phyloP scores from a whole-genome alignment of 768 basidiomycete species.

The Collybia mongolica region DNA sequence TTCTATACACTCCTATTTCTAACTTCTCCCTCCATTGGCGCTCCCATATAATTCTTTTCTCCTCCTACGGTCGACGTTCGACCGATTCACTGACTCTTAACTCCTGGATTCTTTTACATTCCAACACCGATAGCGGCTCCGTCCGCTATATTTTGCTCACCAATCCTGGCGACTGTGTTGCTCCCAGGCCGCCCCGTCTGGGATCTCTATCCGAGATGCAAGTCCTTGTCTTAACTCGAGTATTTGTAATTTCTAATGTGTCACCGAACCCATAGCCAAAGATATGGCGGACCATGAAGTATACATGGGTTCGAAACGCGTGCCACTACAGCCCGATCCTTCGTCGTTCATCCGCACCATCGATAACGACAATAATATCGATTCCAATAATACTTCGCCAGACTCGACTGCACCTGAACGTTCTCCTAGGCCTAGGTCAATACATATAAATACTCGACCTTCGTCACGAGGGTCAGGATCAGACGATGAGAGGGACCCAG shows the following conservation, averaged over 20 bases:
- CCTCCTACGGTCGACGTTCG: neutral
- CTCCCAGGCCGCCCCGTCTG: constrained; percentile 19
- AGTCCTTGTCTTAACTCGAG: constrained; percentile 7
- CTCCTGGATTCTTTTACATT: neutral
- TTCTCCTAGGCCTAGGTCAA: constrained; percentile 14
- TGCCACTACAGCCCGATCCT: constrained; percentile 22
- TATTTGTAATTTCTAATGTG: neutral
- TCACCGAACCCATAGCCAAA: constrained; percentile 16
- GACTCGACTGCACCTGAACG: constrained; percentile 11
- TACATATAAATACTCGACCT: neutral
- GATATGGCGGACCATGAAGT: constrained; percentile 25
- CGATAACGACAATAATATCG: constrained; percentile 13
- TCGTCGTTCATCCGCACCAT: constrained; percentile 4
- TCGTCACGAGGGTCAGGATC: constrained; percentile 12
- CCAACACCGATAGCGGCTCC: constrained; percentile 1
- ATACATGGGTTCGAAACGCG: constrained; percentile 17
- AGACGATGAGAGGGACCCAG: constrained; percentile 30
- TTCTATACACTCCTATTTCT: constrained; percentile 12
- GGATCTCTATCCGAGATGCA: constrained; percentile 24
- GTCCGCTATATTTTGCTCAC: constrained; percentile 9
- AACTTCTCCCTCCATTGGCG: constrained; percentile 3
- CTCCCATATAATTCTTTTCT: constrained; percentile 1
- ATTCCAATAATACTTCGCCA: constrained; percentile 22
- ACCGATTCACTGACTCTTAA: constrained; percentile 1
- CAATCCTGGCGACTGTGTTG: constrained; percentile 23